Conservation (phyloP, 176 grass and related monocot species). For the Aegilops tauschii region DNA sequence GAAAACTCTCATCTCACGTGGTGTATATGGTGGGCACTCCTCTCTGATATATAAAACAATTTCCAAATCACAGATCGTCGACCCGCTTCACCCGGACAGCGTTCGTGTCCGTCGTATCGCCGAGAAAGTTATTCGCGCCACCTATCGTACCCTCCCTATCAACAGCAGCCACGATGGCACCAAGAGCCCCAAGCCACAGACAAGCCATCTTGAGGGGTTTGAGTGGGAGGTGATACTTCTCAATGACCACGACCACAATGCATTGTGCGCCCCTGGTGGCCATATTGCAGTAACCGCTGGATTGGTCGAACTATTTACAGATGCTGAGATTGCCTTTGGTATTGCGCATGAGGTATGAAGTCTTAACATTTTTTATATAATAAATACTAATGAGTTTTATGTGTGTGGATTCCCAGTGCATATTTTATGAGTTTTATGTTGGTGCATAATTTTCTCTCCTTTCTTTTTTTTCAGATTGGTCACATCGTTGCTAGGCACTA, state of each 20-base stretch:
- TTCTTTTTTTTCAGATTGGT: not conserved
- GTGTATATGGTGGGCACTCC: no score
- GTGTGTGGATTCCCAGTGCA: not conserved
- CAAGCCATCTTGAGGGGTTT: not conserved
- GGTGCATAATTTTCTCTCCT: not conserved
- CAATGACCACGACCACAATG: not conserved
- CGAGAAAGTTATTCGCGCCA: not conserved
- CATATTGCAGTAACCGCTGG: not conserved
- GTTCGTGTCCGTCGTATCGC: not conserved
- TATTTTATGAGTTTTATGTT: not conserved
- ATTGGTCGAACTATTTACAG: not conserved
- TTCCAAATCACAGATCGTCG: not conserved
- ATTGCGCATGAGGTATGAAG: not conserved
- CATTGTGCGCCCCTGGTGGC: not conserved
- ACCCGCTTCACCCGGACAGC: not conserved
- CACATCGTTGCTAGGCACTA: not conserved
- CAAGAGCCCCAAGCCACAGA: not conserved
- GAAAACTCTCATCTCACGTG: no score
- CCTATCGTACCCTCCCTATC: not conserved
- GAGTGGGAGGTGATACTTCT: not conserved
- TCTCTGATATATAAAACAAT: no score
- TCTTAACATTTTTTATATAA: no score
- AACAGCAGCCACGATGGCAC: not conserved
- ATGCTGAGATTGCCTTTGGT: not conserved
- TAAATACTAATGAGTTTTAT: not conserved